Conservation (phyloP, 2,329 filamentous ascomycete genomes). For the Cordyceps militaris region DNA sequence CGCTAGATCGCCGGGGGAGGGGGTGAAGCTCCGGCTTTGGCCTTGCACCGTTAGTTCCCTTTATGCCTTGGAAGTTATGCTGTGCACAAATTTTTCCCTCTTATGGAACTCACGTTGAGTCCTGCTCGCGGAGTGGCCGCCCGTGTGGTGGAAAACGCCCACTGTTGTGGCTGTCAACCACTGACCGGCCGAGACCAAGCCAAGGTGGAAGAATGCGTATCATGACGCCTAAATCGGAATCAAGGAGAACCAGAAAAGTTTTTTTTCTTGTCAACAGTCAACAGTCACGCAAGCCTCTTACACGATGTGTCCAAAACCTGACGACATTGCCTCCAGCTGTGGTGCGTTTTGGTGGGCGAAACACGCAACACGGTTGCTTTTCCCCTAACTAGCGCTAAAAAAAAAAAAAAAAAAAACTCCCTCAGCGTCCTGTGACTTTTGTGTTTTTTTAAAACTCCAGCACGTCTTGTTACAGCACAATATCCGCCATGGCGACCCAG, state of each 20-base stretch:
- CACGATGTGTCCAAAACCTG: not conserved
- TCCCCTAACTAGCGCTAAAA: no score
- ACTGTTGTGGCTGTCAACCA: not conserved
- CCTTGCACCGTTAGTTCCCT: no score
- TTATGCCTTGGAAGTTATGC: not conserved
- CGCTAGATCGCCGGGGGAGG: conserved; percentile 10
- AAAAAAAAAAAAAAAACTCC: no score
- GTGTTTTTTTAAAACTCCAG: no score
- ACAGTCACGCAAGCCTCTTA: not conserved
- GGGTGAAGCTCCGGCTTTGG: not conserved
- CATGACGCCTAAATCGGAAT: not conserved
- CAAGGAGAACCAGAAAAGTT: not conserved
- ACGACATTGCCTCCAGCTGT: not conserved
- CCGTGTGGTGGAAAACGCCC: no score
- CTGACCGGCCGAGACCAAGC: not conserved
- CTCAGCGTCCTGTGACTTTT: no score
- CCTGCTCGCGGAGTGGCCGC: not conserved
- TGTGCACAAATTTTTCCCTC: not conserved
- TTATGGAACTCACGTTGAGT: not conserved
- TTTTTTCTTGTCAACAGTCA: not conserved
- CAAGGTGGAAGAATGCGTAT: not conserved
- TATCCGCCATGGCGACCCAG: not conserved
- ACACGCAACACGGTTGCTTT: no score
- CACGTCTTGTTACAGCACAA: not conserved
- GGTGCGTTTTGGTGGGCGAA: not conserved